Base-by-base conservation (phyloP, 441 rosid genomes). In the Erysimum cheiri region DNA sequence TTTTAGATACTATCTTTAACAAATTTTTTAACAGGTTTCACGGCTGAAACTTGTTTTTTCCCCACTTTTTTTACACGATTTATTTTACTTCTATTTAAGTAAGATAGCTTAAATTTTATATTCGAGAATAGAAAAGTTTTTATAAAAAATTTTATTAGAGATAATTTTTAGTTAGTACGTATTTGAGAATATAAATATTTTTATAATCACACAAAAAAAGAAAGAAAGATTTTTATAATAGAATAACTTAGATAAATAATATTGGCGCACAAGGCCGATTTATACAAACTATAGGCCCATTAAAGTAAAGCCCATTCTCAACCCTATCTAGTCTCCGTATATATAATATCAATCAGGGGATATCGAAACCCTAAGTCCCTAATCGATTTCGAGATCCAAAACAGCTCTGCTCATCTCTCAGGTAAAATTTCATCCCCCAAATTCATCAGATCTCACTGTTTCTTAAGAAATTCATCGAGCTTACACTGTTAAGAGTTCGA, bases 311-410 rank as follows among this genome's bases (percentile, higher is more conserved):
- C 57, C 57, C 58, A 53, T 3, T 49, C 22, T 5, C 28, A 68
- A 68, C 72, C 72, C 72, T 44, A 56, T 56, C 44, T n/a, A 44
- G 24, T 13, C 53, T 41, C 40, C 9, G 0, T 39, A 39, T 19
- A 28, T 7, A 44, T 56, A 1, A 22, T 1, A 22, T 22, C 72
- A 57, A 1, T 33, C 48, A 33, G 57, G 0, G 9, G 9, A 54
- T 31, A 4, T 46, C 47, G 57, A 6, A 59, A 37, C 73, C 61
- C 73, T 69, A 69, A 19, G 1, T n/a, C n/a, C 1, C 1, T 1
- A 19, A 35, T 47, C 29, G 22, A 58, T 47, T 58, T 58, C 73
- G 57, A 14, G 73, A 69, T 69, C 66, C 2, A n/a, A 36, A 15
- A 19, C 9, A 10, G 3, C 31, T 57, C 58, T 28, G 12, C 65